phyloP scores from a whole-genome alignment of 495 filamentous ascomycete genomes.

The Tuber microsphaerosporum region DNA sequence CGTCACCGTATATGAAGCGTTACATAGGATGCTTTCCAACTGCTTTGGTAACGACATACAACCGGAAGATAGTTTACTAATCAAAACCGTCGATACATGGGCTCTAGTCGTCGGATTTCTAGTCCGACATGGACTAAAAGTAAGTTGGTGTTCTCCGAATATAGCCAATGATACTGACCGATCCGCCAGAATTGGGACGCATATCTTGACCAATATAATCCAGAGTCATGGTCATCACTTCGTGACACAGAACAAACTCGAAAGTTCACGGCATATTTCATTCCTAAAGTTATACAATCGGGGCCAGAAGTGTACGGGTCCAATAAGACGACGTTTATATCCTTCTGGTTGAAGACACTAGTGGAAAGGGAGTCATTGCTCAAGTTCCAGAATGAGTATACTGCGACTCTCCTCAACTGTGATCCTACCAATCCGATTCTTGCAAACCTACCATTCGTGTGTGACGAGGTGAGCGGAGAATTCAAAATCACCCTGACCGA shows the following conservation, averaged over 20 bases:
- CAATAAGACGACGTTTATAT: conserved; percentile 50
- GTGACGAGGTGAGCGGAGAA: conserved; percentile 41
- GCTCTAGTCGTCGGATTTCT: conserved; percentile 37
- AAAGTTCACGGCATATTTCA: conserved; percentile 57
- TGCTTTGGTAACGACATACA: conserved; percentile 59
- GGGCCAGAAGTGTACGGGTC: conserved; percentile 45
- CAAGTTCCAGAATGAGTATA: conserved; percentile 61
- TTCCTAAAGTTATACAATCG: conserved; percentile 52
- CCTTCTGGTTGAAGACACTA: conserved; percentile 56
- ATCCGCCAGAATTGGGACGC: conserved; percentile 48
- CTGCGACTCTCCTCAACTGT: conserved; percentile 51
- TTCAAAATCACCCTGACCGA: conserved; percentile 53
- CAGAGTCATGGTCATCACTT: conserved; percentile 57
- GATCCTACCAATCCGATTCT: conserved; percentile 49
- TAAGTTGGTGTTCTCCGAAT: conserved; percentile 6
- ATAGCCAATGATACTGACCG: background rate
- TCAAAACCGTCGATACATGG: conserved; percentile 42
- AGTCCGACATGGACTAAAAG: conserved; percentile 41
- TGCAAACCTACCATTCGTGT: conserved; percentile 57
- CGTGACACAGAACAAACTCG: conserved; percentile 58
- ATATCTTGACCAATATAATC: conserved; percentile 53
- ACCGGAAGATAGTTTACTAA: conserved; percentile 54
- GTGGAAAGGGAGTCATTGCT: conserved; percentile 60
- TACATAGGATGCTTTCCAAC: conserved; percentile 58
- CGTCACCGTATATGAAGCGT: conserved; percentile 48